A percentile compares a stretch with the other conserved stretches of the same genome.
phyloP scores from a whole-genome alignment of 139 green algal species.

The Coelastrella sp. region DNA sequence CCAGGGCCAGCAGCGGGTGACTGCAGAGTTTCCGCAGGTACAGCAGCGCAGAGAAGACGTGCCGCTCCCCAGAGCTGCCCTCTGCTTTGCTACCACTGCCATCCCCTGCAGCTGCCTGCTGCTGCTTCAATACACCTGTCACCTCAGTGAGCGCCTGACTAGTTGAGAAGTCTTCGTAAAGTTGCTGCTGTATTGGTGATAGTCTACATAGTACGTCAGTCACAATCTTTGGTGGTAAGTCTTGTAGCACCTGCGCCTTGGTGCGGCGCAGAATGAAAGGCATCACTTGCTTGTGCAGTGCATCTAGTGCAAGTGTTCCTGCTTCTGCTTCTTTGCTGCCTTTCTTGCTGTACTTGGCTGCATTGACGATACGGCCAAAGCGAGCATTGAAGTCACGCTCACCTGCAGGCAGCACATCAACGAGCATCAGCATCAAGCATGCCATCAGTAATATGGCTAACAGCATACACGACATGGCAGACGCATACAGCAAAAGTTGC shows the following conservation, averaged over 20 bases:
- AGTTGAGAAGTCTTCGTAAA: slow-evolving; percentile 90
- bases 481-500: no score
- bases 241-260: slow-evolving; percentile 96
- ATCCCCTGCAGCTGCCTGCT: slow-evolving; percentile 66
- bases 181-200: slow-evolving; percentile 80
- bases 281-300: slow-evolving; percentile 94
- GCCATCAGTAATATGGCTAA: no score
- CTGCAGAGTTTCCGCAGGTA: slow-evolving; percentile 97
- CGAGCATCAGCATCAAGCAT: neutral
- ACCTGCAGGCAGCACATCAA: neutral
- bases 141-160: slow-evolving; percentile 38
- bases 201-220: slow-evolving; percentile 91
- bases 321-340: slow-evolving; percentile 79
- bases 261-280: slow-evolving; percentile 97
- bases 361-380: slow-evolving; percentile 86
- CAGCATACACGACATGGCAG: no score
- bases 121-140: neutral
- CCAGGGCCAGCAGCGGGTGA: slow-evolving; percentile 93
- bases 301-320: slow-evolving; percentile 88
- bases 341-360: slow-evolving; percentile 66
- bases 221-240: slow-evolving; percentile 98
- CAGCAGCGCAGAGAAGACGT: slow-evolving; percentile 85
- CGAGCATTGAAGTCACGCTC: slow-evolving; percentile 85
- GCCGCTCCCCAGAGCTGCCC: slow-evolving; percentile 24
- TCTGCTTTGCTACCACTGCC: slow-evolving; percentile 25